phyloP scores from a whole-genome alignment of 2,329 filamentous ascomycete species.

The Aureobasidium sp. region DNA sequence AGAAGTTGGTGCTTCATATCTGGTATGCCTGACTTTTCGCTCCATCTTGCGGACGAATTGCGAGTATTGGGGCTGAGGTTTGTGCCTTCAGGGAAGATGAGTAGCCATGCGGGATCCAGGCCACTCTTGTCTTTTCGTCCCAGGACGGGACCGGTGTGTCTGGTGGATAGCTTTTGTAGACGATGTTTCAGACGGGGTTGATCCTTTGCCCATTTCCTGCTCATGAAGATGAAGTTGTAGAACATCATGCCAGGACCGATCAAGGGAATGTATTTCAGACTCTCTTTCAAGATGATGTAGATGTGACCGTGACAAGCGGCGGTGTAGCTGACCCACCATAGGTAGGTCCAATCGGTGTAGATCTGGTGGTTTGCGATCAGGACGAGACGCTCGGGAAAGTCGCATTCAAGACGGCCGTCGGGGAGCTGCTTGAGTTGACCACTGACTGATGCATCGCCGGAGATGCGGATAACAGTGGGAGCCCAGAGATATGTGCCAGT shows the following conservation, averaged over 20 bases:
- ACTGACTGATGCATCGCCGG: slow-evolving; percentile 71
- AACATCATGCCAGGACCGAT: slow-evolving; percentile 79
- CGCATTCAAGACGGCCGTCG: slow-evolving; percentile 68
- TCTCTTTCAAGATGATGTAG: slow-evolving; percentile 87
- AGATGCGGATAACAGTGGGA: slow-evolving; percentile 75
- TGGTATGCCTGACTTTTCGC: slow-evolving; percentile 62
- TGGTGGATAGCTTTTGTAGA: slow-evolving; percentile 60
- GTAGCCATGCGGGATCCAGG: slow-evolving; percentile 71
- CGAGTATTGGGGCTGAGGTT: slow-evolving; percentile 71
- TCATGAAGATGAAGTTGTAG: slow-evolving; percentile 86
- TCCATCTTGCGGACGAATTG: slow-evolving; percentile 63
- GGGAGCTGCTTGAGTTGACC: slow-evolving; percentile 63
- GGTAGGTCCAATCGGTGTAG: slow-evolving; percentile 86
- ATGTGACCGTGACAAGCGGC: slow-evolving; percentile 76
- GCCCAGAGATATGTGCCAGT: slow-evolving; percentile 82
- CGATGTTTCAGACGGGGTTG: slow-evolving; percentile 67
- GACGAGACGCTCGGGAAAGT: slow-evolving; percentile 73
- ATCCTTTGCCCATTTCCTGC: slow-evolving; percentile 80
- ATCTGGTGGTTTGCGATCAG: slow-evolving; percentile 86
- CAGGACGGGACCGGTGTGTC: slow-evolving; percentile 32
- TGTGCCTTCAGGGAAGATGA: slow-evolving; percentile 83
- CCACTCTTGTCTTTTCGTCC: slow-evolving; percentile 24
- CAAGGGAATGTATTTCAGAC: slow-evolving; percentile 73
- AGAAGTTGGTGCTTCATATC: slow-evolving; percentile 67
- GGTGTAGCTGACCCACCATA: slow-evolving; percentile 91